phyloP scores from a whole-genome alignment of 2,329 filamentous ascomycete species.

The Botrytis aclada region DNA sequence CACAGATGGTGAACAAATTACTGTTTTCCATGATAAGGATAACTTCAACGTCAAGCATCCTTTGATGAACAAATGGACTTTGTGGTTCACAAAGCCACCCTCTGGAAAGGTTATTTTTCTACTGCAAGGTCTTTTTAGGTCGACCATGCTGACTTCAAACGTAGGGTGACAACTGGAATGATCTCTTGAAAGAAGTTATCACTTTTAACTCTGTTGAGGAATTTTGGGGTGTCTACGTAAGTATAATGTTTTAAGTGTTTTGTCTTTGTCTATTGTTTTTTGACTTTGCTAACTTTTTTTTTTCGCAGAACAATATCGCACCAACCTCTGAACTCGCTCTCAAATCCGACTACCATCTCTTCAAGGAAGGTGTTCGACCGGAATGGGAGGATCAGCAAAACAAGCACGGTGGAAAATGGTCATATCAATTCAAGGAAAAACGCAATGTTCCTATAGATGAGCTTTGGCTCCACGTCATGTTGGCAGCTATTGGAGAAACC shows the following conservation, averaged over 20 bases:
- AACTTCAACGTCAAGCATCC: conserved; percentile 99
- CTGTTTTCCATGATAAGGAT: conserved; percentile 96
- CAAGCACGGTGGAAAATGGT: conserved; percentile 99
- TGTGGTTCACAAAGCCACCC: conserved; percentile 99
- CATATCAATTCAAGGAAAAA: conserved; percentile 97
- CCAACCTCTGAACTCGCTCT: conserved; percentile 91
- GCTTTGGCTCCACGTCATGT: conserved; percentile 95
- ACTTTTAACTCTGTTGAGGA: conserved; percentile 98
- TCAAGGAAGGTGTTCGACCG: conserved; percentile 94
- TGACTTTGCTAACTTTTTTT: conserved; percentile 19
- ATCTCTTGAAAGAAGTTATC: conserved; percentile 96
- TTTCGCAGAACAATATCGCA: conserved; percentile 88
- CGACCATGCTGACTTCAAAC: conserved; percentile 24
- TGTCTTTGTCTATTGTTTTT: not conserved
- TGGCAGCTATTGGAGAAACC: conserved; percentile 94
- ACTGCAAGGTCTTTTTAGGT: not conserved
- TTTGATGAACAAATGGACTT: conserved; percentile 94
- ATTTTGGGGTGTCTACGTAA: conserved; percentile 98
- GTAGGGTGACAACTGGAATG: conserved; percentile 97
- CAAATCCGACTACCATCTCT: conserved; percentile 99
- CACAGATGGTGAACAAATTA: conserved; percentile 65
- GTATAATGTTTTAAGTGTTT: conserved; percentile 39
- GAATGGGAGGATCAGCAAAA: conserved; percentile 99
- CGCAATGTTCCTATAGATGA: conserved; percentile 87
- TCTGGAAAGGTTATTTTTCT: conserved; percentile 74